Evolutionary conservation across 2,329 filamentous ascomycete species (phyloP), one percentile per base, ranked within the genome.

Genomic region (Plenodomus lindquistii): DNA sequence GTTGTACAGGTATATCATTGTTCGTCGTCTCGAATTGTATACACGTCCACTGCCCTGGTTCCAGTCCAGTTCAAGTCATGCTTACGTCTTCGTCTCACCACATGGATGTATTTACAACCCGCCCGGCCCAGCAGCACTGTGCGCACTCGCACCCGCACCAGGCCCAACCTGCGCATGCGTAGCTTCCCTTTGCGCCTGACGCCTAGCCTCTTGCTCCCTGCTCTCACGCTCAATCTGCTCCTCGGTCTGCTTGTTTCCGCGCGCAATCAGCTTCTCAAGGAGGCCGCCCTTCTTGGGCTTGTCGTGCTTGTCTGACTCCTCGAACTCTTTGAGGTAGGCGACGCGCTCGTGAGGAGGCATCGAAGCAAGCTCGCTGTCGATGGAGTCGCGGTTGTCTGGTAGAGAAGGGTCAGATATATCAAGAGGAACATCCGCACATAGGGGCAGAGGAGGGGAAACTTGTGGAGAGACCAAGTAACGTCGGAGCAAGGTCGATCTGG

Each of bases 181-280:
- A 13, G 54, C 56, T 2, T 59, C 46, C 8, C 46, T 46, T 20
- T 57, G 51, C 16, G 52, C 48, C 11, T 16, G 34, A 24, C 52
- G 40, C 16, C 48, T 45, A 22, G 57, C 53, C 40, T 65, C 60
- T 34, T 59, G 51, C 48, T 65, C 60, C 34, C 36, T 56, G 16
- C 54, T 46, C 54, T 71, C 66, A 37, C 50, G 50, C 37, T 41
- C 60, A 31, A 71, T 52, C 51, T 71, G 61, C 22, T 71, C 66
- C 47, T 71, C 66, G 2, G 66, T 71, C 40, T 57, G 57, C 61
- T 67, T 71, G 53, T 71, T 71, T 20, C 67, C 67, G 20, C 62
- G 57, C 17, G 64, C 65, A 39, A 70, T 70, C 41, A 70, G 56
- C 58, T 60, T 65, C 39, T 70, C 65, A 17, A 70, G 55, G 16